Evolutionary conservation across 2,329 filamentous ascomycete species (phyloP).

Genomic region (Endoconidiophora polonica): DNA sequence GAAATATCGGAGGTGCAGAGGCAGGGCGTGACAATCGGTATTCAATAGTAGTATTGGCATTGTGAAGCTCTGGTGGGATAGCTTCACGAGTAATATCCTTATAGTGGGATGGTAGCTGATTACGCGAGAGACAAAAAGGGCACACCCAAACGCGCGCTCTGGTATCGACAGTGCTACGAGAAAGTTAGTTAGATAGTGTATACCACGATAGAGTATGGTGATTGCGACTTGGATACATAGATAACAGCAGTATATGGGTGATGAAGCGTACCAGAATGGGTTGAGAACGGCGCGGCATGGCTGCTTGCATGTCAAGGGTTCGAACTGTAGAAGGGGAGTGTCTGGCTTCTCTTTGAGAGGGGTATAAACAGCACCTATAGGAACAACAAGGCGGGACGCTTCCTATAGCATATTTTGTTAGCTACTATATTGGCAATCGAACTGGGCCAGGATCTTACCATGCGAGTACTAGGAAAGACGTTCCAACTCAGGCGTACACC

Average conservation of each 20-base stretch:
- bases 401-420: constrained; percentile 37
- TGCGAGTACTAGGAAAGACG: constrained; percentile 92
- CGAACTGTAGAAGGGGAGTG: constrained; percentile 79
- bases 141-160: constrained; percentile 77
- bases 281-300: constrained; percentile 93
- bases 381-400: constrained; percentile 84
- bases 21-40: constrained; percentile 67
- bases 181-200: constrained; percentile 6
- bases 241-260: background rate
- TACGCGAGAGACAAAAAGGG: constrained; percentile 72
- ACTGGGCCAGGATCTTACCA: constrained; percentile 42
- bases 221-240: too few species aligned
- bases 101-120: constrained; percentile 70
- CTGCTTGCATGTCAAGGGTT: constrained; percentile 90
- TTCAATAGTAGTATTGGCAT: constrained; percentile 75
- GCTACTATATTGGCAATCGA: background rate
- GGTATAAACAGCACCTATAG: constrained; percentile 90
- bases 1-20: constrained; percentile 71
- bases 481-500: constrained; percentile 96
- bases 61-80: constrained; percentile 70
- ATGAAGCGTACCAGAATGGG: constrained; percentile 63
- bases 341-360: constrained; percentile 89
- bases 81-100: constrained; percentile 75
- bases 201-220: background rate
- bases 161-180: constrained; percentile 58